These are phyloP conservation scores for Pilaira anomala DNA, from an alignment of 192 early-diverging fungal species.

Conservation along the genomic window DNA sequence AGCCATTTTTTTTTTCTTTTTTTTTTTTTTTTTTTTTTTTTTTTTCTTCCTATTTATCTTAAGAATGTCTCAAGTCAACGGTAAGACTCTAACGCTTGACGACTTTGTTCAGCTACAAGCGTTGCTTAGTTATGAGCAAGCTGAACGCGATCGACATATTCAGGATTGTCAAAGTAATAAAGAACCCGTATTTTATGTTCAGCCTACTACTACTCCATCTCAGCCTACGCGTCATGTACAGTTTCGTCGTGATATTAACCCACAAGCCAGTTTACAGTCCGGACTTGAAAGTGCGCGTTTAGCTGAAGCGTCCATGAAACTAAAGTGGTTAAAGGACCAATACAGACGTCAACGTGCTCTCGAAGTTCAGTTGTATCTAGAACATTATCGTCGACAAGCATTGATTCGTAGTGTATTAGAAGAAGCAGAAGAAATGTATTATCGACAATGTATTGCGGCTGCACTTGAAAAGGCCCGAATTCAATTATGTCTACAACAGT, in stretches of 20 bases:
- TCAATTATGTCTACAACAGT: background rate
- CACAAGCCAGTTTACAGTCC: background rate
- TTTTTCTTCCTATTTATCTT: background rate
- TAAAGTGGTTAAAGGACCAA: background rate
- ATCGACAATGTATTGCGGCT: slow-evolving; percentile 15
- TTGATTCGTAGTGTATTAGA: background rate
- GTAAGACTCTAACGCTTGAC: background rate
- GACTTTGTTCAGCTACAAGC: slow-evolving; percentile 10
- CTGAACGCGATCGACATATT: background rate
- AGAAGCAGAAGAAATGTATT: slow-evolving; percentile 6
- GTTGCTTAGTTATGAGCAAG: slow-evolving; percentile 12
- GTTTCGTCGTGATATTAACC: slow-evolving; percentile 6
- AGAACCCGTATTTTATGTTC: background rate
- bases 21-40: background rate
- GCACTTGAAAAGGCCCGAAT: slow-evolving; percentile 1
- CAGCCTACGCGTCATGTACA: background rate
- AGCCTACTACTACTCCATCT: background rate
- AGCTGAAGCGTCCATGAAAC: background rate
- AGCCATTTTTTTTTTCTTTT: background rate
- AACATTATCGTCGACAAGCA: background rate
- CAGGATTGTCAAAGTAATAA: background rate
- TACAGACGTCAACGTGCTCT: slow-evolving; percentile 11
- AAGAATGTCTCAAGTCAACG: background rate
- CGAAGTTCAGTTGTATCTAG: slow-evolving; percentile 4
- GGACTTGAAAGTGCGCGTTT: slow-evolving; percentile 6